These are phyloP conservation scores for Verticillium tricorpus DNA, from an alignment of 2,329 filamentous ascomycete species.

Conservation along the genomic window DNA sequence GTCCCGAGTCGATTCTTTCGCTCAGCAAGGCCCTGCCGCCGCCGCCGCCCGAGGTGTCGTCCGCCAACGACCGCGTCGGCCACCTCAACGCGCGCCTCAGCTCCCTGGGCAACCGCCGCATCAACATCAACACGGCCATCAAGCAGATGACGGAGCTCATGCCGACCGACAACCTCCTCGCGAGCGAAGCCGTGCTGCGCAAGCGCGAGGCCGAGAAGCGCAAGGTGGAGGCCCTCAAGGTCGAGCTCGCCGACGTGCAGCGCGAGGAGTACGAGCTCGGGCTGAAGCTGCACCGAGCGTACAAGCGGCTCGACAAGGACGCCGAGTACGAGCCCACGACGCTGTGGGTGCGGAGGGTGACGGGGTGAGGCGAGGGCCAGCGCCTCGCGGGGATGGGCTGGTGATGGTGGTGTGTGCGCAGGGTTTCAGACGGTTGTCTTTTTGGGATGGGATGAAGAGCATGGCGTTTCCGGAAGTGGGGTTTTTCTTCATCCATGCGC, in stretches of 20 bases:
- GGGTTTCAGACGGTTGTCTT: neutral
- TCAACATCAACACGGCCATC: conserved; percentile 69
- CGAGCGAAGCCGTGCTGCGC: conserved; percentile 57
- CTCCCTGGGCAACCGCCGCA: conserved; percentile 60
- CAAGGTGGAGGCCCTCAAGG: conserved; percentile 62
- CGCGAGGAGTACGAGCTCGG: conserved; percentile 76
- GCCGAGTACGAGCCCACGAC: conserved; percentile 60
- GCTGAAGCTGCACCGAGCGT: conserved; percentile 67
- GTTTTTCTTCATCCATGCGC: neutral
- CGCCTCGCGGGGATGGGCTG: neutral
- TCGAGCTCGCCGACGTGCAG: conserved; percentile 67
- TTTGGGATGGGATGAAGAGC: neutral
- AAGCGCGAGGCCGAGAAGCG: conserved; percentile 54
- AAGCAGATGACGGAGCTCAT: conserved; percentile 74
- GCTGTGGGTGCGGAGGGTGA: conserved; percentile 76
- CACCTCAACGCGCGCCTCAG: conserved; percentile 63
- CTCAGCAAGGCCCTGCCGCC: conserved; percentile 56
- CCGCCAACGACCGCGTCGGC: conserved; percentile 60
- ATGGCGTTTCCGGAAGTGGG: neutral
- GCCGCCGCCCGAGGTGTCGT: conserved; percentile 53
- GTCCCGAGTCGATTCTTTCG: conserved; percentile 26
- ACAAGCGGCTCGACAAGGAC: conserved; percentile 69
- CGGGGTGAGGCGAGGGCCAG: conserved; percentile 38
- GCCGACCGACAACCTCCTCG: conserved; percentile 64
- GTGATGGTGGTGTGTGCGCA: neutral